phyloP scores from a whole-genome alignment of 257 asterid species.

The Penstemon eatonii region DNA sequence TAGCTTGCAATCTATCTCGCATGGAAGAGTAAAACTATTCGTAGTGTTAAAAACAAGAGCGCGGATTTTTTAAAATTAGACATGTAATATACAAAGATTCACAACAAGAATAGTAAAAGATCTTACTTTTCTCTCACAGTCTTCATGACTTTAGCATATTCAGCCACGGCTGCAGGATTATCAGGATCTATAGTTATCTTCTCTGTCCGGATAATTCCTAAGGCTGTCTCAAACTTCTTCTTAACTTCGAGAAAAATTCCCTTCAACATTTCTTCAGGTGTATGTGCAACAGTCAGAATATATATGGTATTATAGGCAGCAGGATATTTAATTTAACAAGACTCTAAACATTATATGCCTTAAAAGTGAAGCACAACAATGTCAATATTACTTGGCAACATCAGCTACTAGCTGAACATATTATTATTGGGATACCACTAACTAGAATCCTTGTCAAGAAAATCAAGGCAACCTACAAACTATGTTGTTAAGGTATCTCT shows the following conservation, averaged over 20 bases:
- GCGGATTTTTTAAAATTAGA: not conserved
- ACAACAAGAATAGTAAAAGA: slow-evolving; percentile 2
- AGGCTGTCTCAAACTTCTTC: slow-evolving; percentile 88
- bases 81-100: slow-evolving; percentile 7
- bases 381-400: not conserved
- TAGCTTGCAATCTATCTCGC: not conserved
- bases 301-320: slow-evolving; percentile 6
- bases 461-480: slow-evolving; percentile 4
- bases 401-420: slow-evolving; percentile 10
- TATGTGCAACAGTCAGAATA: slow-evolving; percentile 39
- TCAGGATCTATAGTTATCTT: slow-evolving; percentile 91
- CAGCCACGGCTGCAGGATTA: slow-evolving; percentile 88
- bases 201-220: slow-evolving; percentile 72
- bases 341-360: slow-evolving; percentile 16
- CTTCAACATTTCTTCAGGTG: slow-evolving; percentile 83
- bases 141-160: slow-evolving; percentile 86
- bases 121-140: slow-evolving; percentile 83
- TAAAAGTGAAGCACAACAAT: slow-evolving; percentile 1
- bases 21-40: not conserved
- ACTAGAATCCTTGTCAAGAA: not conserved
- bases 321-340: not conserved
- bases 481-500: not conserved
- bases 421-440: no score
- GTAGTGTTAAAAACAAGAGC: no score
- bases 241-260: slow-evolving; percentile 83